Evolutionary conservation across 352 stramenopile species (phyloP).

Genomic region (Globisporangium carolinianum): DNA sequence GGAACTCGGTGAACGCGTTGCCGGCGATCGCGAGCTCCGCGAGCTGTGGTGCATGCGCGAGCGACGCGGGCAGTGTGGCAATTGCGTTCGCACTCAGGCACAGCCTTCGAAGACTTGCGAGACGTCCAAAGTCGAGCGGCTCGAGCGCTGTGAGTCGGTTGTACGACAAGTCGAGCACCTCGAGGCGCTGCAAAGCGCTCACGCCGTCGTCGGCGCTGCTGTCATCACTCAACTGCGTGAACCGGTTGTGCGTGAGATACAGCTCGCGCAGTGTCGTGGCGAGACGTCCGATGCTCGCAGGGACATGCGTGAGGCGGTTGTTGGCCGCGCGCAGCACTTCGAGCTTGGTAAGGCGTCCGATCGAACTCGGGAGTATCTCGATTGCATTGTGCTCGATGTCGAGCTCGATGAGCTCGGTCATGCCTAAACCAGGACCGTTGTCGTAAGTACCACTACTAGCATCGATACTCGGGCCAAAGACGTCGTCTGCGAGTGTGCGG

Average conservation of each 20-base stretch:
- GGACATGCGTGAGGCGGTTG: constrained; percentile 35
- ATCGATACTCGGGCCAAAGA: constrained; percentile 19
- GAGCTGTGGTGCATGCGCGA: constrained; percentile 25
- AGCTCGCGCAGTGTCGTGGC: constrained; percentile 24
- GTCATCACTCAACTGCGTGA: constrained; percentile 7
- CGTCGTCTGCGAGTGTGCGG: constrained; percentile 26
- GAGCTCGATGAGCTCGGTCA: constrained; percentile 34
- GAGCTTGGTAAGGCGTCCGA: constrained; percentile 34
- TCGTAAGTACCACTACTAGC: too few species aligned
- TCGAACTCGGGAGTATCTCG: constrained; percentile 25
- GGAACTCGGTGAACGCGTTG: constrained; percentile 49
- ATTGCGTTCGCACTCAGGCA: constrained; percentile 48
- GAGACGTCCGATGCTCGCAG: constrained; percentile 29
- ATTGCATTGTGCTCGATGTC: constrained; percentile 69
- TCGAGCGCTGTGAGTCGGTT: constrained; percentile 49
- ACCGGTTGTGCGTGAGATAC: constrained; percentile 48
- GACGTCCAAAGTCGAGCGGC: constrained; percentile 30
- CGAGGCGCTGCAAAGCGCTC: constrained; percentile 19
- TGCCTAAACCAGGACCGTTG: too few species aligned
- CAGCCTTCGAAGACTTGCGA: constrained; percentile 28
- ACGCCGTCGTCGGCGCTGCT: constrained; percentile 17
- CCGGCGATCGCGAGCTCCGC: constrained; percentile 54
- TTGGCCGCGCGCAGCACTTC: constrained; percentile 34
- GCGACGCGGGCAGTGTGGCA: constrained; percentile 27
- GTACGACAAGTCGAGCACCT: constrained; percentile 59